Conservation (phyloP, 176 grass and related monocot species). For the Aegilops speltoides region DNA sequence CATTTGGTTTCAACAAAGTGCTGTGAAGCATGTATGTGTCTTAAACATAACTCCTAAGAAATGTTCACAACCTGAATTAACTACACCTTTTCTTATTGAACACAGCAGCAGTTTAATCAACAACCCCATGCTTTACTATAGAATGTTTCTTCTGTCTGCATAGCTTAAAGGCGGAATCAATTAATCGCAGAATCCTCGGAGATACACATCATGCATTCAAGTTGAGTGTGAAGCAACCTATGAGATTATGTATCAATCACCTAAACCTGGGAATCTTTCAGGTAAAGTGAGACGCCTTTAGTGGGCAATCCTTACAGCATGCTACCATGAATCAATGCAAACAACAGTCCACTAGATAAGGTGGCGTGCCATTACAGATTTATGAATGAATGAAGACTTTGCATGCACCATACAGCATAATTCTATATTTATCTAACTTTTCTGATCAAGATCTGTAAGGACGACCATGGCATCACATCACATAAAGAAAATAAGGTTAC, state of each 20-base stretch:
- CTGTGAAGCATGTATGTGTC: background rate
- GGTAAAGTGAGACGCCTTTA: background rate
- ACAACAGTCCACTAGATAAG: background rate
- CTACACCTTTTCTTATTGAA: background rate
- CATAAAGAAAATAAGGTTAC: background rate
- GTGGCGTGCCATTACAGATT: background rate
- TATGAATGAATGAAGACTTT: background rate
- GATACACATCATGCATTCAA: background rate
- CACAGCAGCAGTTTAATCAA: background rate
- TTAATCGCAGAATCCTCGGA: background rate
- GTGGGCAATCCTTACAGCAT: background rate
- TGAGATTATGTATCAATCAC: background rate
- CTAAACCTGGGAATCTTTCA: background rate
- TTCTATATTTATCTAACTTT: background rate
- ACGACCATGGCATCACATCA: background rate
- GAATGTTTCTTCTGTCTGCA: background rate
- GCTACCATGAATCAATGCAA: background rate
- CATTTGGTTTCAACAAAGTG: background rate
- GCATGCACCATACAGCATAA: no score
- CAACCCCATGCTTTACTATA: background rate
- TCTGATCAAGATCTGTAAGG: background rate
- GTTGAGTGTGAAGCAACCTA: background rate
- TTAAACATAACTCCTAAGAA: no score
- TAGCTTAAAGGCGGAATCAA: background rate
- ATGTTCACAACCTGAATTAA: background rate